Base-by-base conservation (phyloP, 305 asterid genomes). In the Fraxinus baroniana region DNA sequence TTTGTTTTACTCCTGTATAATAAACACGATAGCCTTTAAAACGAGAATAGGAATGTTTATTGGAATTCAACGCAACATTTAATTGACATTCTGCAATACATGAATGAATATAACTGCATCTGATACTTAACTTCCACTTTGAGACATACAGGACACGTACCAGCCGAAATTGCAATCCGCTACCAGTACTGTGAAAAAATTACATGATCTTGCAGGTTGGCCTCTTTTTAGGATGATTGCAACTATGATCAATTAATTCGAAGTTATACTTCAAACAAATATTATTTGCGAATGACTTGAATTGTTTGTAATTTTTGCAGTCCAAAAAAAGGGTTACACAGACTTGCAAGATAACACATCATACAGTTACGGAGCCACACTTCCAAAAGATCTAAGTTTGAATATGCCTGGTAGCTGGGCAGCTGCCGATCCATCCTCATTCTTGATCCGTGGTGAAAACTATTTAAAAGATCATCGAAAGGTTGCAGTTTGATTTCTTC, bases 161-260 rank as follows among this genome's bases (percentile, higher is more conserved):
- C 94, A 84, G 80, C 86, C 90, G 37, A 94, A 91, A 84, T 41
- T 86, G 70, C 84, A 95, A 17, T 86, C 97, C 3, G 88, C 97
- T 0, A 88, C 91, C 32, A 90, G 78, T 88, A 89, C 93, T 32
- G 95, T 95, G 89, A 95, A 90, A 79, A 93, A 86, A 79, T 80
- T 93, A 86, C 99, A 95, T 18, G 97, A 85, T 76, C 88, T 88
- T 84, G 86, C 95, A 80, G 94, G 98, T 93, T 77, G 84, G 93
- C 71, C 41, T 22, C 55, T n/a, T 6, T 39, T 36, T 6, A 4
- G 20, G 15, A 78, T 64, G 35, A 64, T 64, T 64, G 52, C 36
- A 79, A 49, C 75, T 35, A 79, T 39, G 73, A 78, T 5, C 33
- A 52, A 5, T 17, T 2, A 74, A 80, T 70, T 28, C 17, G 10